Percentiles rank a stretch among this genome's conserved stretches.
Evolutionary conservation across 2,329 filamentous ascomycete species (phyloP).

Genomic region (Alternaria triticina): DNA sequence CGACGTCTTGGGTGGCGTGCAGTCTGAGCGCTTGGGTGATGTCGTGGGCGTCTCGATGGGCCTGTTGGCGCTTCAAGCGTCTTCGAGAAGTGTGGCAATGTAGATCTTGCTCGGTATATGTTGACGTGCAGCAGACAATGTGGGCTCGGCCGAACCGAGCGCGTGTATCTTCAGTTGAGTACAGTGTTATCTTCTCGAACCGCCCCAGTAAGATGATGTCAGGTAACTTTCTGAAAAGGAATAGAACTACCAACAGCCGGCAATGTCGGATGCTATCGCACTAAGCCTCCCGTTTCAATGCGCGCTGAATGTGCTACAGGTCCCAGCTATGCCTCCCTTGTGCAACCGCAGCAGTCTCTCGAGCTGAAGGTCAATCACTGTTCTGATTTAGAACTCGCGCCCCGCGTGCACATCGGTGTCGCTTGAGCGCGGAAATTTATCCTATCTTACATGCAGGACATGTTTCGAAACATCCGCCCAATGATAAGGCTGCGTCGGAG

Average conservation of each 20-base stretch:
- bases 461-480: conserved; percentile 40
- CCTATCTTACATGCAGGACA: conserved; percentile 24
- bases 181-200: conserved; percentile 11
- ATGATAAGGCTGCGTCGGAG: conserved; percentile 13
- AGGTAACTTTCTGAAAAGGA: neutral
- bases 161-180: conserved; percentile 2
- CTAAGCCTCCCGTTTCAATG: neutral
- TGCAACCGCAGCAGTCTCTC: neutral
- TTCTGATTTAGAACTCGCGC: neutral
- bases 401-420: neutral
- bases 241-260: neutral
- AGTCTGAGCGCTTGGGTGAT: conserved; percentile 19
- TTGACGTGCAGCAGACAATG: conserved; percentile 10
- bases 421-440: conserved; percentile 10
- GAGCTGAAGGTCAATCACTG: neutral
- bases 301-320: neutral
- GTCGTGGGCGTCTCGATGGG: conserved; percentile 16
- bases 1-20: conserved; percentile 2
- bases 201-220: neutral
- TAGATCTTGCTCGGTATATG: conserved; percentile 2
- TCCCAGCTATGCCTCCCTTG: neutral
- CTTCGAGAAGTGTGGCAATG: conserved; percentile 9
- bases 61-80: conserved; percentile 10
- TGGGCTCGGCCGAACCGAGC: conserved; percentile 13
- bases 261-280: neutral